Evolutionary conservation across 352 stramenopile species (phyloP).

Genomic region (Pythium volutum): DNA sequence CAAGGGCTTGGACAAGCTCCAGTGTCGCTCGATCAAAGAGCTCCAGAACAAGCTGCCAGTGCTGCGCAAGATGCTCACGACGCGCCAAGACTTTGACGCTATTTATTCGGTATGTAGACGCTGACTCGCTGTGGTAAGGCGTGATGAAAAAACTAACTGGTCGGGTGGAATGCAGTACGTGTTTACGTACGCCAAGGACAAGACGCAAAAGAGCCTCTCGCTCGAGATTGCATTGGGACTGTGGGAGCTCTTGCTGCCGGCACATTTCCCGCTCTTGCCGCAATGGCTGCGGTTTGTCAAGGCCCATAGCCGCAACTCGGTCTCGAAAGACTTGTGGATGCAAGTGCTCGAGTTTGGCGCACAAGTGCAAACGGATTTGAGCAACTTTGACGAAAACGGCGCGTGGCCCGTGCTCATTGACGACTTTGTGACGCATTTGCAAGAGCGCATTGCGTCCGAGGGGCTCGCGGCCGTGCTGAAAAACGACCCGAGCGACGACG

Average conservation of each 20-base stretch:
- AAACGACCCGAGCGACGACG: conserved; percentile 41
- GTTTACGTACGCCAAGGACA: conserved; percentile 81
- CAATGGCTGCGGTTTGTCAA: conserved; percentile 74
- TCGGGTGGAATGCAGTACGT: conserved; percentile 48
- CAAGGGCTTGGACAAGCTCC: conserved; percentile 62
- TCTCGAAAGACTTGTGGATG: conserved; percentile 85
- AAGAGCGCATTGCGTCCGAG: conserved; percentile 42
- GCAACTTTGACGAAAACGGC: conserved; percentile 86
- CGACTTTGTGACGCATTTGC: conserved; percentile 76
- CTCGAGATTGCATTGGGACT: conserved; percentile 67
- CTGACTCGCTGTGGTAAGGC: neutral
- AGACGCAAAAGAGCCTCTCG: conserved; percentile 75
- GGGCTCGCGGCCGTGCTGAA: conserved; percentile 42
- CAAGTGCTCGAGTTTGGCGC: conserved; percentile 81
- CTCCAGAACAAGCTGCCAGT: conserved; percentile 46
- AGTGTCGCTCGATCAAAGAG: conserved; percentile 56
- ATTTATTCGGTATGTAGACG: conserved; percentile 77
- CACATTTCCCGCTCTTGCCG: conserved; percentile 56
- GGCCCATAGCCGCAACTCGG: conserved; percentile 61
- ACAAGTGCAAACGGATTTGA: conserved; percentile 67
- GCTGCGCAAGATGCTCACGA: conserved; percentile 48
- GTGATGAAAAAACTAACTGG: neutral
- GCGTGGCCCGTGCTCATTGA: conserved; percentile 85
- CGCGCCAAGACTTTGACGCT: conserved; percentile 48
- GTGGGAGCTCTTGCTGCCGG: conserved; percentile 71